A percentile compares a stretch with the other conserved stretches of the same genome.
phyloP scores from a whole-genome alignment of 345 rosid species.

The Alliaria petiolata region DNA sequence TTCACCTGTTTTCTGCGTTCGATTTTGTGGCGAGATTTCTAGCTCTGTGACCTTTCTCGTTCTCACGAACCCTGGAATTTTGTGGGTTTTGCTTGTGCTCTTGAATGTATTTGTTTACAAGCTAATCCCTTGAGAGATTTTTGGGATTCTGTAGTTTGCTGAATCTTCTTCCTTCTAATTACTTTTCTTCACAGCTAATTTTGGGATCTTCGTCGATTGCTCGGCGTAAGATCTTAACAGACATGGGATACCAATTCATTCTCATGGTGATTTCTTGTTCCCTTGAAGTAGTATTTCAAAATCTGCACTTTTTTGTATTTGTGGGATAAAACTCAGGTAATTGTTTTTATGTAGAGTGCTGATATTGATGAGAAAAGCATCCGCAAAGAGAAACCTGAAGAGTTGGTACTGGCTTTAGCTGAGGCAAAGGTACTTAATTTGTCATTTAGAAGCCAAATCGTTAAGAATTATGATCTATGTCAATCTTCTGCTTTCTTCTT shows the following conservation, averaged over 20 bases:
- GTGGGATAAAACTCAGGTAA: not conserved
- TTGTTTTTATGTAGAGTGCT: slow-evolving; percentile 53
- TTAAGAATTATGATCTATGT: not conserved
- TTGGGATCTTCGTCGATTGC: slow-evolving; percentile 81
- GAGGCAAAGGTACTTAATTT: slow-evolving; percentile 69
- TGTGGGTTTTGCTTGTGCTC: not conserved
- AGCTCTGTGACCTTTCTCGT: not conserved
- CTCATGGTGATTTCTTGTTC: slow-evolving; percentile 42
- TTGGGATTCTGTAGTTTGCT: not conserved
- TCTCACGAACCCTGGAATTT: not conserved
- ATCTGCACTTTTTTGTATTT: not conserved
- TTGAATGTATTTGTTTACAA: not conserved
- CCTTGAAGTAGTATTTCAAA: not conserved
- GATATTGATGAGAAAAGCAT: slow-evolving; percentile 86
- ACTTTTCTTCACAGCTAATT: slow-evolving; percentile 50
- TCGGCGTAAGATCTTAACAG: slow-evolving; percentile 58
- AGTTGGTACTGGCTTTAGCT: slow-evolving; percentile 83
- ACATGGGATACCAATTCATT: slow-evolving; percentile 90
- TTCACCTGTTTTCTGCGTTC: not conserved
- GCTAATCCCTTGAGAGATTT: not conserved
- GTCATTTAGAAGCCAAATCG: not conserved
- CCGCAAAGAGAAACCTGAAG: slow-evolving; percentile 78
- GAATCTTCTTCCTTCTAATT: not conserved
- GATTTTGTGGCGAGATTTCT: not conserved
- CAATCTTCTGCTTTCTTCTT: not conserved